Percentiles rank a stretch among this genome's conserved stretches.
Conservation (phyloP, 2,329 filamentous ascomycete genomes). For the Macroventuria anomochaeta region DNA sequence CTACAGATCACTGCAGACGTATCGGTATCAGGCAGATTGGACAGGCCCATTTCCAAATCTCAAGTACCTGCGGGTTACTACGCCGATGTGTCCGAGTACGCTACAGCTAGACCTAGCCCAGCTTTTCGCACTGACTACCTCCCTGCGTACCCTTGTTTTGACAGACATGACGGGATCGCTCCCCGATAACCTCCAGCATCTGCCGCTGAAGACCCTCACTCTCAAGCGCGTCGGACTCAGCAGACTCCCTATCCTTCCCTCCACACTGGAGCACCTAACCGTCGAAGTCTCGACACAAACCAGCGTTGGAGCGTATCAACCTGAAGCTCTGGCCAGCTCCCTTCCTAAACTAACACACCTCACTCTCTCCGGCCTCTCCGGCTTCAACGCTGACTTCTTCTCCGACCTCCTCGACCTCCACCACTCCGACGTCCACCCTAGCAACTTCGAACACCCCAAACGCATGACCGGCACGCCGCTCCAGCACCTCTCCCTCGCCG, state of each 20-base stretch:
- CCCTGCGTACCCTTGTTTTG: constrained; percentile 15
- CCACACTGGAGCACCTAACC: constrained; percentile 26
- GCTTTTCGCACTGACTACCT: constrained; percentile 1
- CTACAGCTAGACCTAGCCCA: neutral
- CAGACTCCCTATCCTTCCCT: constrained; percentile 20
- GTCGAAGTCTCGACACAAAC: constrained; percentile 1
- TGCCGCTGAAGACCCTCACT: constrained; percentile 15
- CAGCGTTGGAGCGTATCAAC: neutral
- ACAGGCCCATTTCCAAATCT: constrained; percentile 35
- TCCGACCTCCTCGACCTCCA: constrained; percentile 20
- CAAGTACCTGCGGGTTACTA: constrained; percentile 21
- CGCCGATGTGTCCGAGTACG: neutral
- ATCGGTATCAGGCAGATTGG: constrained; percentile 25
- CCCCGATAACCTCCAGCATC: neutral
- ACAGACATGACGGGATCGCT: neutral
- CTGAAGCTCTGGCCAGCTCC: neutral
- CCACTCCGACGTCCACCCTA: neutral
- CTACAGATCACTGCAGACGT: constrained; percentile 15
- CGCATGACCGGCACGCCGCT: constrained; percentile 5
- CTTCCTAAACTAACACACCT: constrained; percentile 29
- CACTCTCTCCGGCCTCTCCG: constrained; percentile 18
- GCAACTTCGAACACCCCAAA: too few species aligned
- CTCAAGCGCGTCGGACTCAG: constrained; percentile 12
- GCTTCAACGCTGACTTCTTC: constrained; percentile 13
- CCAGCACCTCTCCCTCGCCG: constrained; percentile 8